These are phyloP conservation scores for Ramularia endophylla DNA, from an alignment of 2,329 filamentous ascomycete genomes.

Conservation along the genomic window DNA sequence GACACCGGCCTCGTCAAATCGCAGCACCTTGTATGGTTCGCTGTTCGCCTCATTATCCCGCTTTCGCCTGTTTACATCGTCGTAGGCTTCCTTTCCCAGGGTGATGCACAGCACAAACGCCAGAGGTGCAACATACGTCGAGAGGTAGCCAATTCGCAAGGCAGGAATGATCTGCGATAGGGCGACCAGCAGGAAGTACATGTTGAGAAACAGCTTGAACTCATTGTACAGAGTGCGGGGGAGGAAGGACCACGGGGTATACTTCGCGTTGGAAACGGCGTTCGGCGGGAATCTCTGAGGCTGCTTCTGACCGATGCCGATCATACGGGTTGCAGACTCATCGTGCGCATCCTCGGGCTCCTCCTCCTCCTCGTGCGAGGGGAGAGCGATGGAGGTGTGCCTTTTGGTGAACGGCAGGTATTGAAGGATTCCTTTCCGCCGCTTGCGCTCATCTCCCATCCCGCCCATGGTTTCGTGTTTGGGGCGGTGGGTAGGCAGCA, in stretches of 20 bases:
- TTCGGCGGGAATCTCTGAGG: constrained; percentile 78
- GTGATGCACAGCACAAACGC: constrained; percentile 90
- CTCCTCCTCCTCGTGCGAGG: constrained; percentile 20
- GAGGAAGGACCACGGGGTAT: constrained; percentile 89
- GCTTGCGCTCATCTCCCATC: constrained; percentile 11
- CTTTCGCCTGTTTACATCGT: constrained; percentile 80
- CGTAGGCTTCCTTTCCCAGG: constrained; percentile 89
- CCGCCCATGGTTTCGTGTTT: constrained; percentile 11
- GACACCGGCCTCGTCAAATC: constrained; percentile 53
- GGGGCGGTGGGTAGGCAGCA: constrained; percentile 43
- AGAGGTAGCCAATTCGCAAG: constrained; percentile 86
- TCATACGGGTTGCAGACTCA: constrained; percentile 64
- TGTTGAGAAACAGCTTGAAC: constrained; percentile 99
- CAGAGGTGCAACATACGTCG: constrained; percentile 87
- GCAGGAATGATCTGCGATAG: constrained; percentile 87
- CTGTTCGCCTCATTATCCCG: constrained; percentile 93
- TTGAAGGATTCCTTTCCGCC: constrained; percentile 22
- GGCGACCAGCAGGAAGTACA: constrained; percentile 95
- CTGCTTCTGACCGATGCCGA: constrained; percentile 71
- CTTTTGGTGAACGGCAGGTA: constrained; percentile 23
- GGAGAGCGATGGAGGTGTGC: constrained; percentile 22
- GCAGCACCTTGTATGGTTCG: constrained; percentile 74
- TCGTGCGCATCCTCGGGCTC: constrained; percentile 45
- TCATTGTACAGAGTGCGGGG: constrained; percentile 96
- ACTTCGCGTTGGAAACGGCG: constrained; percentile 93